These are phyloP conservation scores for Didymellaceae sp. DNA, from an alignment of 2,329 filamentous ascomycete genomes.

Conservation along the genomic window DNA sequence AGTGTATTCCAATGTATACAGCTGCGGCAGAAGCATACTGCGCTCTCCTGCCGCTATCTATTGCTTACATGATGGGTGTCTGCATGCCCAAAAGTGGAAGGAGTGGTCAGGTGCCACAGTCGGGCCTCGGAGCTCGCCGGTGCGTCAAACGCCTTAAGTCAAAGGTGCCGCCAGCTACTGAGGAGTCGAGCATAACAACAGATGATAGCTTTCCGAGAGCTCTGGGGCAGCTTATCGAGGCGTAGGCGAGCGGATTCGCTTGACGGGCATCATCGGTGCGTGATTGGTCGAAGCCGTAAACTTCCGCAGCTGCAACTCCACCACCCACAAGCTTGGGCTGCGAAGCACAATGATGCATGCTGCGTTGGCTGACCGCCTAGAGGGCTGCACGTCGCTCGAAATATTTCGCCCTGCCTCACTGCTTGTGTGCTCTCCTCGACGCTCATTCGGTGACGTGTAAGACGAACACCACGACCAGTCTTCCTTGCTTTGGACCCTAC, in stretches of 20 bases:
- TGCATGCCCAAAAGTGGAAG: conserved; percentile 15
- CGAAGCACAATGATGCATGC: conserved; percentile 17
- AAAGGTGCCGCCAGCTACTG: conserved; percentile 6
- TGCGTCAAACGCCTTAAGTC: conserved; percentile 6
- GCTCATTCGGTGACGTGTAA: conserved; percentile 18
- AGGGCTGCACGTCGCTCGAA: conserved; percentile 20
- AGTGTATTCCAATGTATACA: not conserved
- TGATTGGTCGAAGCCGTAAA: conserved; percentile 15
- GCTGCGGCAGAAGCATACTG: not conserved
- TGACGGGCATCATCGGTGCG: conserved; percentile 11
- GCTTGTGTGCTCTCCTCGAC: conserved; percentile 9
- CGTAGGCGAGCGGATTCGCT: conserved; percentile 17
- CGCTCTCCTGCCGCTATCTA: conserved; percentile 10
- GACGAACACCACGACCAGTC: conserved; percentile 28
- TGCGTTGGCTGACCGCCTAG: conserved; percentile 15
- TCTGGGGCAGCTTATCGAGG: conserved; percentile 18
- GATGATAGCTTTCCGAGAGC: not conserved
- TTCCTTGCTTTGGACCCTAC: conserved; percentile 35
- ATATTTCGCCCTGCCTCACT: conserved; percentile 11
- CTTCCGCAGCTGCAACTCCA: conserved; percentile 17
- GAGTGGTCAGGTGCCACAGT: conserved; percentile 15
- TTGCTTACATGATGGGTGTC: conserved; percentile 13
- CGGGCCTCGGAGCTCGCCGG: conserved; percentile 18
- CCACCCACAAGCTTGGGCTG: conserved; percentile 18
- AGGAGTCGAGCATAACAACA: conserved; percentile 1